A percentile compares a stretch with the other conserved stretches of the same genome.
These are phyloP conservation scores for Eucalyptus marginata DNA, from an alignment of 345 rosid species.

Conservation along the genomic window DNA sequence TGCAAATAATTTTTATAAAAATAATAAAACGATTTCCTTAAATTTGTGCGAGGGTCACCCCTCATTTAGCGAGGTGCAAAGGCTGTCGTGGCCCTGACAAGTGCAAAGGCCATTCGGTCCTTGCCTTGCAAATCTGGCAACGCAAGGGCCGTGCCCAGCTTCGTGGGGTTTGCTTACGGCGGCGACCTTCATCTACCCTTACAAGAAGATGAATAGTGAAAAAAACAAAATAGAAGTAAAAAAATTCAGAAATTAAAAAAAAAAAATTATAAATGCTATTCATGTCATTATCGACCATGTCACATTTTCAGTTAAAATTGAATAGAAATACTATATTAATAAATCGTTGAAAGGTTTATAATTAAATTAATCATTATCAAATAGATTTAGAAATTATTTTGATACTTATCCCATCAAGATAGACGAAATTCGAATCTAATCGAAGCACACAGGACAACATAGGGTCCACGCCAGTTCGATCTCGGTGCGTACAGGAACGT, in stretches of 20 bases:
- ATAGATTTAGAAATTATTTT: neutral
- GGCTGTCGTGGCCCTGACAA: neutral
- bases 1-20: accelerated
- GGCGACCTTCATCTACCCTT: neutral
- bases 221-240: neutral
- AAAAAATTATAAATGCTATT: neutral
- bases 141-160: neutral
- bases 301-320: accelerated
- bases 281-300: accelerated
- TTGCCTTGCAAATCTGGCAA: neutral
- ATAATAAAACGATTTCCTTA: accelerated
- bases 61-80: neutral
- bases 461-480: neutral
- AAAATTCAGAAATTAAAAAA: neutral
- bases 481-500: neutral
- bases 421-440: neutral
- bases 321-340: accelerated
- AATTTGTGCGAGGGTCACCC: neutral
- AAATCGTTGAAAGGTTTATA: neutral
- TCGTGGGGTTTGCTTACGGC: accelerated
- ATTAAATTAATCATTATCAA: neutral
- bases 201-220: neutral
- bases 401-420: neutral
- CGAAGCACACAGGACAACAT: neutral
- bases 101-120: neutral